A percentile compares a stretch with the other conserved stretches of the same genome.
Conservation (phyloP, 2,329 filamentous ascomycete genomes). For the Xylariaceae sp. region DNA sequence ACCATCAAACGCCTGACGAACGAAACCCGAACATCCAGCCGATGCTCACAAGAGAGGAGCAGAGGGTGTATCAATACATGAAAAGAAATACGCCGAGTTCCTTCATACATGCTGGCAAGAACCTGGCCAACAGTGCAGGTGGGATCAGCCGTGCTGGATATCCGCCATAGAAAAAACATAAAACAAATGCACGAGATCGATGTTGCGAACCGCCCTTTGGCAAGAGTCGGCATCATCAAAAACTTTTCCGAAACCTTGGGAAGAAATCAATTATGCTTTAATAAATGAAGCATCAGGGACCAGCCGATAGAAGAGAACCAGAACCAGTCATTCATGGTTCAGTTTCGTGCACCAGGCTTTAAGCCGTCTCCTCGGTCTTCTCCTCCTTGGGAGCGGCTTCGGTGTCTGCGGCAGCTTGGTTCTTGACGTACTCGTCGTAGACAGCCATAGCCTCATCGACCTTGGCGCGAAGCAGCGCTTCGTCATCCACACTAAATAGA, state of each 20-base stretch:
- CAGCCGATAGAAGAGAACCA: slow-evolving; percentile 10
- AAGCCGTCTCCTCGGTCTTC: slow-evolving; percentile 50
- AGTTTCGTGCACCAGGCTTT: slow-evolving; percentile 25
- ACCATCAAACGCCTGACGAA: slow-evolving; percentile 34
- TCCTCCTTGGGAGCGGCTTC: slow-evolving; percentile 46
- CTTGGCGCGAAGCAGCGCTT: slow-evolving; percentile 83
- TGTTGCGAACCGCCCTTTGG: slow-evolving; percentile 23
- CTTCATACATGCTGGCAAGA: slow-evolving; percentile 22
- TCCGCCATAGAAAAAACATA: slow-evolving; percentile 16
- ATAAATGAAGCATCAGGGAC: slow-evolving; percentile 16
- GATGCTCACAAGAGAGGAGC: slow-evolving; percentile 24
- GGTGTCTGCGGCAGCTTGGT: slow-evolving; percentile 46
- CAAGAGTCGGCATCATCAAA: slow-evolving; percentile 24
- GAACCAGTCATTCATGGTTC: slow-evolving; percentile 14
- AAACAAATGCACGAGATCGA: slow-evolving; percentile 32
- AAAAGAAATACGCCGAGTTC: slow-evolving; percentile 25
- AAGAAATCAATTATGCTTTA: slow-evolving; percentile 24
- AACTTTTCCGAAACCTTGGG: slow-evolving; percentile 34
- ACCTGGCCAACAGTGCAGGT: slow-evolving; percentile 15
- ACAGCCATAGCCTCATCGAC: slow-evolving; percentile 95
- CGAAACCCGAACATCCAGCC: slow-evolving; percentile 30
- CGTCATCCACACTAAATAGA: slow-evolving; percentile 73
- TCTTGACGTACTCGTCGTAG: slow-evolving; percentile 98
- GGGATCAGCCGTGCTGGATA: slow-evolving; percentile 17
- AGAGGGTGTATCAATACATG: slow-evolving; percentile 35